phyloP scores from a whole-genome alignment of 192 early-diverging fungal genomes.

The Backusella macrospora region DNA sequence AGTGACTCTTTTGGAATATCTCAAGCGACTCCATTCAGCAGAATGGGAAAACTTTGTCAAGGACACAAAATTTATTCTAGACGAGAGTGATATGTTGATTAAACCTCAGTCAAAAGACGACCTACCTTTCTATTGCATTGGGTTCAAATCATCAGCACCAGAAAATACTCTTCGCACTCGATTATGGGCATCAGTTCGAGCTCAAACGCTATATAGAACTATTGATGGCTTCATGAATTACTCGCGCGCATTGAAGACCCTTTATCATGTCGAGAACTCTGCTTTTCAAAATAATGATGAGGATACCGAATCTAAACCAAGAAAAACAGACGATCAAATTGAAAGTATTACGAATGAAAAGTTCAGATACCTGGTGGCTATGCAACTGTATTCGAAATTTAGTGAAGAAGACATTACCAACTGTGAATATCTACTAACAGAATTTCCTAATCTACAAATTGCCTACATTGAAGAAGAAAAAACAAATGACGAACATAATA shows the following conservation, averaged over 20 bases:
- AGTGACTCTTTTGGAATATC: constrained; percentile 70
- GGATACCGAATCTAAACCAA: constrained; percentile 32
- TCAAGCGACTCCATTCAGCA: constrained; percentile 61
- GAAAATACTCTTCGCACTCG: constrained; percentile 71
- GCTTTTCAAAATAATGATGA: constrained; percentile 41
- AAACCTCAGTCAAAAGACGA: constrained; percentile 52
- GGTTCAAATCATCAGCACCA: constrained; percentile 67
- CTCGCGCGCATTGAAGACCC: constrained; percentile 64
- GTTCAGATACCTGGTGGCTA: constrained; percentile 70
- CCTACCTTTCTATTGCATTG: constrained; percentile 66
- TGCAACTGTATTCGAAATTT: constrained; percentile 72
- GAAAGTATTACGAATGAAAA: constrained; percentile 66
- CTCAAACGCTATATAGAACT: constrained; percentile 74
- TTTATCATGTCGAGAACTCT: constrained; percentile 67
- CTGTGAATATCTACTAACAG: constrained; percentile 62
- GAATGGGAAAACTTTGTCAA: constrained; percentile 83
- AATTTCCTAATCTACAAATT: constrained; percentile 69
- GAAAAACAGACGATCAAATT: constrained; percentile 49
- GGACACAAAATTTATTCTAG: constrained; percentile 68
- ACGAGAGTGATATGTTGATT: constrained; percentile 42
- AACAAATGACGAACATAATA: constrained; percentile 34
- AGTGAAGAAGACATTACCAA: constrained; percentile 67
- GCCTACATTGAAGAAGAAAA: constrained; percentile 69
- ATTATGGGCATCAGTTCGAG: constrained; percentile 72
- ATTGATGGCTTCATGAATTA: constrained; percentile 78